Evolutionary conservation across 306 rosid species (phyloP), one percentile per base, ranked within the genome.

Genomic region (Trichosanthes cucumerina): DNA sequence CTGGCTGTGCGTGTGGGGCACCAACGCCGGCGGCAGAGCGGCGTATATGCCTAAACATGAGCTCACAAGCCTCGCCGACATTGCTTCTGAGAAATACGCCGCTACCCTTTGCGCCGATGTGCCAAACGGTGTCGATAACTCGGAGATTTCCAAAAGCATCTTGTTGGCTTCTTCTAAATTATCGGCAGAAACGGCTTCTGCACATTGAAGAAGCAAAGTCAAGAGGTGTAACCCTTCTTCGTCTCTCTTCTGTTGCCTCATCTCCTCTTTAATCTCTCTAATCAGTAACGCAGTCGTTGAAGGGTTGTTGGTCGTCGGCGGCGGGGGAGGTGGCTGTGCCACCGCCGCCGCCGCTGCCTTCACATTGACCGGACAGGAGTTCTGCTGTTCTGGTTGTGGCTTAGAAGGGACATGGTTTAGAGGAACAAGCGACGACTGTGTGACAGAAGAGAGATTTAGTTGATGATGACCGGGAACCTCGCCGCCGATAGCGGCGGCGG

Each of bases 101-200:
- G 99, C 99, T 19, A 95, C 99, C 11, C 99, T 83, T 62, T 95
- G 99, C 9, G 99, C 98, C 8, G 99, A 89, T 11, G 98, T 95
- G 0, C 99, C 99, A n/a, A 84, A 95, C 0, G 99, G 98, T 0
- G 97, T 95, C 1, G 97, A 91, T 0, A 95, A 87, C 70, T 95
- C 97, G 0, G 99, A 91, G 43, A 95, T 95, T 71, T 95, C 98
- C 0, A 91, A 88, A 4, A 95, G 58, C 86, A 90, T 95, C 78
- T 85, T 88, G 82, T 89, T 95, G 1, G 97, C 99, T 66, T 92
- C 96, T 64, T 92, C 97, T 38, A 83, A 85, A 76, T 91, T 91
- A 70, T 95, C 99, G 0, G 97, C 92, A 12, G 99, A 91, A 13
- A 95, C 98, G 0, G 93, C 96, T 78, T 95, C 99, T 4, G 99